phyloP scores from a whole-genome alignment of 2,329 filamentous ascomycete genomes.

The Penicillium polonicum region DNA sequence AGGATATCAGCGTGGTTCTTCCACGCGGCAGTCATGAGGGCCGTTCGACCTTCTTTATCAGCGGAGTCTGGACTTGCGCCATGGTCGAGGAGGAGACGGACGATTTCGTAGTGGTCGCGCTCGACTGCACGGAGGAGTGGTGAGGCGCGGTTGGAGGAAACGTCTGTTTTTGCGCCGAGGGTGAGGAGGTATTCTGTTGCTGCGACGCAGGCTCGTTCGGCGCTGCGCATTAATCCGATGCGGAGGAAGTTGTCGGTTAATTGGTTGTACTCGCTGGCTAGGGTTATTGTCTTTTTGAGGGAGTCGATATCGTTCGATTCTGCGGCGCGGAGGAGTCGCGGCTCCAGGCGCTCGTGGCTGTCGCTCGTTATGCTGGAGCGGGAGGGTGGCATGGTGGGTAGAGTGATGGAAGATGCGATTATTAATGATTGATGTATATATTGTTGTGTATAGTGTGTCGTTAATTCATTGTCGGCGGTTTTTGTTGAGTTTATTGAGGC shows the following conservation, averaged over 20 bases:
- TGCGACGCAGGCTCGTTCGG: constrained; percentile 37
- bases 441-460: neutral
- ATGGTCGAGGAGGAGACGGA: constrained; percentile 44
- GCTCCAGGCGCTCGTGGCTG: constrained; percentile 41
- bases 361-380: constrained; percentile 38
- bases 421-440: neutral
- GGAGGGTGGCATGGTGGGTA: constrained; percentile 27
- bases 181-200: constrained; percentile 39
- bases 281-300: constrained; percentile 32
- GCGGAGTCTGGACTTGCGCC: constrained; percentile 32
- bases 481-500: neutral
- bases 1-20: constrained; percentile 43
- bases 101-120: constrained; percentile 44
- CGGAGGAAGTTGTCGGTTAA: constrained; percentile 40
- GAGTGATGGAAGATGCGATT: neutral
- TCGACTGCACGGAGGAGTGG: constrained; percentile 42
- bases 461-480: constrained; percentile 11
- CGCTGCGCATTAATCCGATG: constrained; percentile 42
- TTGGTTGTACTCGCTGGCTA: constrained; percentile 38
- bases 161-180: constrained; percentile 40
- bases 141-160: constrained; percentile 29
- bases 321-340: constrained; percentile 42
- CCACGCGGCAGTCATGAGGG: constrained; percentile 47
- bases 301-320: constrained; percentile 38
- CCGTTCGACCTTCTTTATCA: constrained; percentile 49